Evolutionary conservation across 306 rosid species (phyloP).

Genomic region (Prunus fruticosa): DNA sequence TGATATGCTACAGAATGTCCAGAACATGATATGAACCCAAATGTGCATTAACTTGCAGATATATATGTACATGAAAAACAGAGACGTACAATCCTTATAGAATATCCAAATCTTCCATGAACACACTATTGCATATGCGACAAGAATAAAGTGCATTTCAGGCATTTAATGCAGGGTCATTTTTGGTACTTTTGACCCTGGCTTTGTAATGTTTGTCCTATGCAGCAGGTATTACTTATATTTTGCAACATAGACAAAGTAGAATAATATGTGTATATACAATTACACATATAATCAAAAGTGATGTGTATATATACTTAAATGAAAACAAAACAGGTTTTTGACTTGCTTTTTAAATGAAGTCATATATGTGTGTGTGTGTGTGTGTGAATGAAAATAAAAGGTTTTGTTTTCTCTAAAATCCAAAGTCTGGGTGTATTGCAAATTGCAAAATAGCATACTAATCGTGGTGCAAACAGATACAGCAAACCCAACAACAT

Average conservation of each 20-base stretch:
- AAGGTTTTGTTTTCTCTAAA: background rate
- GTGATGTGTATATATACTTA: background rate
- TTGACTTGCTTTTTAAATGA: background rate
- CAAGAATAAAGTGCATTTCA: background rate
- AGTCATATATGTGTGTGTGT: background rate
- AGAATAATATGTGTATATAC: background rate
- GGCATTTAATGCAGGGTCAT: background rate
- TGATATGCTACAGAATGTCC: background rate
- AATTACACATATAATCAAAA: background rate
- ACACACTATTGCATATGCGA: background rate
- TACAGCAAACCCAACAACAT: background rate
- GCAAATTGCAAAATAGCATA: background rate
- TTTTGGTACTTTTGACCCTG: background rate
- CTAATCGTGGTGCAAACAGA: background rate
- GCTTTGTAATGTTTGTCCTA: background rate
- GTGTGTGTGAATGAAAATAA: background rate
- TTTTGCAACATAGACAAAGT: background rate
- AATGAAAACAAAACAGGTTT: background rate
- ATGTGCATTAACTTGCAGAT: background rate
- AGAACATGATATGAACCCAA: background rate
- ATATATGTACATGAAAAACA: background rate
- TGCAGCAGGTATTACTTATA: background rate
- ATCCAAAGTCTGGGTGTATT: background rate
- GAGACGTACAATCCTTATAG: background rate
- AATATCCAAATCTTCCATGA: background rate